A percentile compares a stretch with the other conserved stretches of the same genome.
phyloP scores from a whole-genome alignment of 1,284 basidiomycete genomes.

The Tremellales sp. region DNA sequence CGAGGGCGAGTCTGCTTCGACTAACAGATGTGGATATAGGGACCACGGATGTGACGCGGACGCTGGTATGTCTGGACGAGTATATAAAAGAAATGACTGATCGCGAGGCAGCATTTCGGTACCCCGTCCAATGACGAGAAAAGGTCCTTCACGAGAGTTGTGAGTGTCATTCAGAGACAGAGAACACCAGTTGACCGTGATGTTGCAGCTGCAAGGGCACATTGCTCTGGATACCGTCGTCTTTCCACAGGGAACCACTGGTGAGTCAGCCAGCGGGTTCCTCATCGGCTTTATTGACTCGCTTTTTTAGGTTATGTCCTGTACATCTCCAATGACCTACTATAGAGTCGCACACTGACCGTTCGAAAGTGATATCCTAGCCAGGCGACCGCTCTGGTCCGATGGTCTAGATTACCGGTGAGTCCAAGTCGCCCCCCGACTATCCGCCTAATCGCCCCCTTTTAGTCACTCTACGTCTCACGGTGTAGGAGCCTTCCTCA shows the following conservation, averaged over 20 bases:
- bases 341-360: neutral
- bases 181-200: neutral
- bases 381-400: slow-evolving; percentile 79
- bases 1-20: too few relatives aligned
- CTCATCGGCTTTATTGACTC: too few relatives aligned
- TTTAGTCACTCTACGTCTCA: slow-evolving; percentile 84
- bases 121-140: slow-evolving; percentile 76
- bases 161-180: slow-evolving; percentile 14
- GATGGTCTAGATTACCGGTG: slow-evolving; percentile 70
- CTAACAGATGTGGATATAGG: slow-evolving; percentile 50
- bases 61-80: slow-evolving; percentile 58
- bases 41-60: slow-evolving; percentile 91
- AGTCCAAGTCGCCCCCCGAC: slow-evolving; percentile 12
- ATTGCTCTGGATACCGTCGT: slow-evolving; percentile 75
- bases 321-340: slow-evolving; percentile 12
- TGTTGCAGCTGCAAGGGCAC: slow-evolving; percentile 76
- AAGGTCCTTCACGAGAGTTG: slow-evolving; percentile 83
- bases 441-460: neutral
- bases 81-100: neutral
- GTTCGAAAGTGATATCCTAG: slow-evolving; percentile 68
- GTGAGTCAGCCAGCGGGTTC: slow-evolving; percentile 38
- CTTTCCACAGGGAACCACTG: slow-evolving; percentile 85
- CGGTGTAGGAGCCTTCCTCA: slow-evolving; percentile 86
- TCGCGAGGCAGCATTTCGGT: slow-evolving; percentile 71
- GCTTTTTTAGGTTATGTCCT: slow-evolving; percentile 30